These are phyloP conservation scores for Tagetes patula DNA, from an alignment of 129 eudicot genomes.

Conservation along the genomic window DNA sequence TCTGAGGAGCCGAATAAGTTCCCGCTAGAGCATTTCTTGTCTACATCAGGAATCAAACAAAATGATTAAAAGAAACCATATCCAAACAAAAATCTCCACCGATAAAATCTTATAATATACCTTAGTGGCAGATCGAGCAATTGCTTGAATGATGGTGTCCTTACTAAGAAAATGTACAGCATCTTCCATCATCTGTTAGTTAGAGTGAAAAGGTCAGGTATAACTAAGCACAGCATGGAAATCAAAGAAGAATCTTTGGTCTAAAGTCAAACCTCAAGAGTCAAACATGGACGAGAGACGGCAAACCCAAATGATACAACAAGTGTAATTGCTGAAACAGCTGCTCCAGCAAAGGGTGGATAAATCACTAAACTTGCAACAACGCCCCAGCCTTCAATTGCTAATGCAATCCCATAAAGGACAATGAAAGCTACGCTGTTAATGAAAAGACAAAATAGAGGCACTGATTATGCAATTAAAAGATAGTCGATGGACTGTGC, in stretches of 20 bases:
- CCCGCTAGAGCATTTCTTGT: conserved; percentile 95
- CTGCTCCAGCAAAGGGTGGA: conserved; percentile 99
- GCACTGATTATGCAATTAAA: neutral
- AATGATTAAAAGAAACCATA: neutral
- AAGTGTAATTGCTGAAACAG: conserved; percentile 94
- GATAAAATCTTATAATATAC: conserved; percentile 33
- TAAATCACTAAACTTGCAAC: conserved; percentile 93
- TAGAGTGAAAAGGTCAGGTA: neutral
- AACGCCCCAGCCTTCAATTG: conserved; percentile 99
- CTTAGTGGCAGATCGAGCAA: conserved; percentile 98
- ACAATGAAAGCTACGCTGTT: conserved; percentile 90
- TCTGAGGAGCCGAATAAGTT: conserved; percentile 97
- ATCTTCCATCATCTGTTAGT: conserved; percentile 93
- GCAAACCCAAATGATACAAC: conserved; percentile 99
- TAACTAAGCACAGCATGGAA: conserved; percentile 3
- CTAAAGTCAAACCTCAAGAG: conserved; percentile 69
- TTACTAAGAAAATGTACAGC: conserved; percentile 95
- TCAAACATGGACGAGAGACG: conserved; percentile 94
- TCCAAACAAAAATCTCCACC: neutral
- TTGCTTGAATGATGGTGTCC: conserved; percentile 92
- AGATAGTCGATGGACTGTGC: neutral
- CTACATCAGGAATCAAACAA: conserved; percentile 42
- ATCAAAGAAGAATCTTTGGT: neutral
- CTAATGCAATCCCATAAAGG: conserved; percentile 92
- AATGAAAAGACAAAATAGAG: conserved; percentile 14